Percentiles rank a stretch among this genome's conserved stretches.
Evolutionary conservation across 2,329 filamentous ascomycete species (phyloP).

Genomic region (Sporothrix luriei): DNA sequence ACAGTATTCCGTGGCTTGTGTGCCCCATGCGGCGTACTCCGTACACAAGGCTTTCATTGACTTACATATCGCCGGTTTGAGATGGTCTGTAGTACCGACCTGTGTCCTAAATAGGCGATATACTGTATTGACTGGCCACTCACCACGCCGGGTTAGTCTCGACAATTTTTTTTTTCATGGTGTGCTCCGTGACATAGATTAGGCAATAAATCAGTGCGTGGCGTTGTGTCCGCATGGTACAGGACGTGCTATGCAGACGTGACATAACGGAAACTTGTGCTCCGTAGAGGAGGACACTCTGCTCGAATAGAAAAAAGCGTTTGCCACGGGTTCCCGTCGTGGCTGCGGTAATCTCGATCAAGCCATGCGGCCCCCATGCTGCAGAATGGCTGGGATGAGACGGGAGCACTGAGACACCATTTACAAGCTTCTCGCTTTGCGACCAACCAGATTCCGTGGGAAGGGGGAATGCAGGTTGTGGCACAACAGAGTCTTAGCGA

Average conservation of each 20-base stretch:
- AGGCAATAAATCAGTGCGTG: neutral
- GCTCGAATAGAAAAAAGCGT: neutral
- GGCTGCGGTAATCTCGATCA: conserved; percentile 8
- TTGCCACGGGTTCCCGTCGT: neutral
- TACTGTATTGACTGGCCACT: neutral
- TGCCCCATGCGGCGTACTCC: neutral
- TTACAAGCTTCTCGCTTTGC: neutral
- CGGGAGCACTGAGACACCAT: conserved; percentile 16
- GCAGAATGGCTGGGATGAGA: conserved; percentile 1
- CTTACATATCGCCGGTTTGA: neutral
- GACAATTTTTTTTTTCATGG: neutral
- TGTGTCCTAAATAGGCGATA: neutral
- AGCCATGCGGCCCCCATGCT: conserved; percentile 22
- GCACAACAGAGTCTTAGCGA: neutral
- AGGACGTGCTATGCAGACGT: neutral
- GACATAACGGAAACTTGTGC: neutral
- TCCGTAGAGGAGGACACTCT: too few relatives aligned
- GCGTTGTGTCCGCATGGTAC: neutral
- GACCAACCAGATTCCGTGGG: neutral
- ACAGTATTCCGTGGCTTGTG: neutral
- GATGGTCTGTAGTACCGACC: neutral
- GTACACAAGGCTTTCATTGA: conserved; percentile 5
- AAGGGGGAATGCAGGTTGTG: neutral
- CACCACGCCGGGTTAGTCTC: neutral
- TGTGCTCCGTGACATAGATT: conserved; percentile 1